These are phyloP conservation scores for Venturia nashicola DNA, from an alignment of 2,329 filamentous ascomycete genomes.

Conservation along the genomic window DNA sequence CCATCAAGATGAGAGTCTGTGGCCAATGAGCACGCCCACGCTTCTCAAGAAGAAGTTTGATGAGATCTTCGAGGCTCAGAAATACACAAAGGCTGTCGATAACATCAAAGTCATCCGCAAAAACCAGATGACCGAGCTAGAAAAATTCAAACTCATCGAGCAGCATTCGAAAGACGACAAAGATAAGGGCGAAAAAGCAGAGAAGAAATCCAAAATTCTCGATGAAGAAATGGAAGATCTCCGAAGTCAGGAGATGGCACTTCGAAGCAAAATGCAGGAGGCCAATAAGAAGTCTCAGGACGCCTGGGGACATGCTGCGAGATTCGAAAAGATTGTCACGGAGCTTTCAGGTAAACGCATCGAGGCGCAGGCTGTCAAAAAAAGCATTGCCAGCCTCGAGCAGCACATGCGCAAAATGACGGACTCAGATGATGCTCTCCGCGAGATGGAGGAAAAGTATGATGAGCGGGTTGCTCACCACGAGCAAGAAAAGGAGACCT, in stretches of 20 bases:
- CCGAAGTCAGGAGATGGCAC: constrained; percentile 15
- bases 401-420: constrained; percentile 62
- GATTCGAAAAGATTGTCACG: constrained; percentile 62
- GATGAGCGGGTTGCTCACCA: constrained; percentile 60
- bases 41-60: constrained; percentile 89
- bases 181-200: constrained; percentile 60
- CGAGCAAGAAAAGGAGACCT: constrained; percentile 48
- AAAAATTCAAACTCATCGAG: constrained; percentile 61
- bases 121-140: constrained; percentile 64
- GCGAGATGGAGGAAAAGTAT: constrained; percentile 62
- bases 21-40: constrained; percentile 84
- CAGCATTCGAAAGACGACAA: constrained; percentile 72
- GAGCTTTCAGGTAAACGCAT: constrained; percentile 66
- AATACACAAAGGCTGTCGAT: constrained; percentile 95
- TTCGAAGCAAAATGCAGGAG: constrained; percentile 22
- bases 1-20: constrained; percentile 93
- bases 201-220: constrained; percentile 53
- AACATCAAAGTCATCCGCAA: constrained; percentile 84
- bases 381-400: constrained; percentile 58
- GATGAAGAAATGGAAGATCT: constrained; percentile 51
- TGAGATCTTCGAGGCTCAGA: constrained; percentile 92
- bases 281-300: constrained; percentile 42
- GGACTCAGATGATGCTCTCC: constrained; percentile 66
- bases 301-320: constrained; percentile 60
- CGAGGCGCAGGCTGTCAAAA: constrained; percentile 56